Evolutionary conservation across 495 filamentous ascomycete species (phyloP), one percentile per base, ranked within the genome.

Genomic region (Neurospora sp.): DNA sequence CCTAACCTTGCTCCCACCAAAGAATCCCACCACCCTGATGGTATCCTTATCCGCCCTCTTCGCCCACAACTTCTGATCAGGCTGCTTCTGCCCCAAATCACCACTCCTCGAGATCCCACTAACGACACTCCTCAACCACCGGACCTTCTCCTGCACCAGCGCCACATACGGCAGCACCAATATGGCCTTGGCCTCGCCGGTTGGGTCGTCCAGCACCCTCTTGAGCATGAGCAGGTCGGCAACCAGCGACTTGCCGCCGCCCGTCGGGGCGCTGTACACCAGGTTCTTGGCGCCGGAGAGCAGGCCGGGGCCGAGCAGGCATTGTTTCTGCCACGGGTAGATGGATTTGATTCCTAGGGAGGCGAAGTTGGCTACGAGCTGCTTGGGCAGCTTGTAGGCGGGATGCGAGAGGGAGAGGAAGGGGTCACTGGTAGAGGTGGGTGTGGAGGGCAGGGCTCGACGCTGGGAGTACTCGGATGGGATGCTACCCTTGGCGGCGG

Each of bases 271-370:
- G 9, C 90, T 92, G 78, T 96, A 95, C 41, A 95, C 90, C 20
- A 96, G 80, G 74, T 94, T 93, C 61, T 84, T 87, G 68, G 89
- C 82, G 22, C 92, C 92, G 12, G 81, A 75, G 3, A 96, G 80
- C 18, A 94, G 82, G 8, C 92, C 93, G 2, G 86, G 87, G 1
- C 89, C 87, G 42, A 92, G 80, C 20, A 95, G 82, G 77, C 93
- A 96, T 39, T 90, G 89, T n/a, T 90, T 89, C 80, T 95, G 93
- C 93, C 93, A 95, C 3, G 90, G 88, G 76, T 94, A 94, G 73
- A 94, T 94, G 71, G 80, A 85, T 35, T 81, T 85, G 53, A 95
- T 90, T 7, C 92, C 91, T 39, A 90, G 80, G 0, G 81, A 79
- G 18, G 84, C 85, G 74, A 94, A 88, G 77, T 94, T 94, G 35